Conservation (phyloP, 352 stramenopile species). For the Globisporangium ultimum region DNA sequence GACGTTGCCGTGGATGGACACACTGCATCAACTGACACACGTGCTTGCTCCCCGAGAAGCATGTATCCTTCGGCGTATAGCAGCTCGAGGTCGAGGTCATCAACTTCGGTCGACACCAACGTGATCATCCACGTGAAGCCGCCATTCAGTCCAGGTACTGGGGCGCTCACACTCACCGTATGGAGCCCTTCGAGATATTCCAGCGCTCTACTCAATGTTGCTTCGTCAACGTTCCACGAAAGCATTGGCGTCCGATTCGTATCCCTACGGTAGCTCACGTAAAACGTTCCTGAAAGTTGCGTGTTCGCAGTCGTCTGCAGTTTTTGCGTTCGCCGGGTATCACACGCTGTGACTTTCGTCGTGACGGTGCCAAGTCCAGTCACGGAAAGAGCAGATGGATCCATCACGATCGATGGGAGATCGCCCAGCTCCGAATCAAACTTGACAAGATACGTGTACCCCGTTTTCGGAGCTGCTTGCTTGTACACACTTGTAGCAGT, state of each 20-base stretch:
- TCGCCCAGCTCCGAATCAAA: conserved; percentile 81
- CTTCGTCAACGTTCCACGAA: conserved; percentile 49
- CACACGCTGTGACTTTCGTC: conserved; percentile 78
- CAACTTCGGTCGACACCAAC: conserved; percentile 67
- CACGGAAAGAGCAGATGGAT: conserved; percentile 47
- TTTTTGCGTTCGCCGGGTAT: conserved; percentile 78
- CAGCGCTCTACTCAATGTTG: conserved; percentile 53
- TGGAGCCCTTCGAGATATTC: conserved; percentile 74
- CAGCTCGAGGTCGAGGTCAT: conserved; percentile 37
- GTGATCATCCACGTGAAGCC: conserved; percentile 84
- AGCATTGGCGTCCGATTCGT: conserved; percentile 60
- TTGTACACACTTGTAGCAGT: conserved; percentile 76
- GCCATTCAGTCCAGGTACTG: conserved; percentile 32
- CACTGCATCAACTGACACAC: conserved; percentile 31
- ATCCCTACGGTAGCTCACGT: conserved; percentile 65
- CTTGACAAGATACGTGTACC: conserved; percentile 66
- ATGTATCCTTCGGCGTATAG: conserved; percentile 85
- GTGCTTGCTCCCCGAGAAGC: conserved; percentile 40
- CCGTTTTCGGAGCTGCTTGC: conserved; percentile 43
- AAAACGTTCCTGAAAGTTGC: conserved; percentile 83
- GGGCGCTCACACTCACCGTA: conserved; percentile 49
- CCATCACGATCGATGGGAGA: conserved; percentile 42
- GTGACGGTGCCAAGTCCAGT: conserved; percentile 22
- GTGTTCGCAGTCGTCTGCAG: conserved; percentile 47
- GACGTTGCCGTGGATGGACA: conserved; percentile 45